A percentile compares a stretch with the other conserved stretches of the same genome.
Conservation (phyloP, 345 rosid genomes). For the Camelina hispida region DNA sequence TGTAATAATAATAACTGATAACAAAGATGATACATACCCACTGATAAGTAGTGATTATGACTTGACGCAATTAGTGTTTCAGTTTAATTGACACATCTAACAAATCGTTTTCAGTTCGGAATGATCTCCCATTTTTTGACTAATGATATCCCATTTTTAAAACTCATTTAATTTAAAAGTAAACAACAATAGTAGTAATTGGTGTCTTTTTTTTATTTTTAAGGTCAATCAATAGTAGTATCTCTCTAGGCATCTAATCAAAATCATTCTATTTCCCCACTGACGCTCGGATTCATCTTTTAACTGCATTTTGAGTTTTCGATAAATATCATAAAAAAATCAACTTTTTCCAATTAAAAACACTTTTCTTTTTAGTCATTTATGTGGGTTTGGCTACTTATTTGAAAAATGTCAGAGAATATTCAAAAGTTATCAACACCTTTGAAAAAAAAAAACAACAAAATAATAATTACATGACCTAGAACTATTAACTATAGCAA, state of each 20-base stretch:
- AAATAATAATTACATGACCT: neutral
- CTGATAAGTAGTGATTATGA: neutral
- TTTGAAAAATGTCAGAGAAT: slow-evolving; percentile 2
- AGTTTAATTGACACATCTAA: neutral
- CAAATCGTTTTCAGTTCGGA: neutral
- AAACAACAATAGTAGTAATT: neutral
- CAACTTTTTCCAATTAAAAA: neutral
- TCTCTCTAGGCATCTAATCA: neutral
- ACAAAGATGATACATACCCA: neutral
- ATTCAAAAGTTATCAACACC: neutral
- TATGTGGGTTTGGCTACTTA: neutral
- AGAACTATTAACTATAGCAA: neutral
- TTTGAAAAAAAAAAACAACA: too few species aligned
- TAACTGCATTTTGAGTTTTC: neutral
- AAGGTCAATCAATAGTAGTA: neutral
- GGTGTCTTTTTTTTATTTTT: neutral
- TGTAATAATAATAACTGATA: neutral
- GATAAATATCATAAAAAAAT: neutral
- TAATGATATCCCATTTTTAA: neutral
- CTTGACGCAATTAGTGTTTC: slow-evolving; percentile 21
- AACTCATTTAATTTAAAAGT: neutral
- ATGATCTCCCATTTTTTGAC: neutral
- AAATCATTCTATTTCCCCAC: neutral
- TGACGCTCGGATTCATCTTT: neutral
- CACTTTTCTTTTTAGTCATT: neutral